Percentiles rank a stretch among this genome's conserved stretches.
These are phyloP conservation scores for Alternaria triticimaculans DNA, from an alignment of 2,329 filamentous ascomycete genomes.

Conservation along the genomic window DNA sequence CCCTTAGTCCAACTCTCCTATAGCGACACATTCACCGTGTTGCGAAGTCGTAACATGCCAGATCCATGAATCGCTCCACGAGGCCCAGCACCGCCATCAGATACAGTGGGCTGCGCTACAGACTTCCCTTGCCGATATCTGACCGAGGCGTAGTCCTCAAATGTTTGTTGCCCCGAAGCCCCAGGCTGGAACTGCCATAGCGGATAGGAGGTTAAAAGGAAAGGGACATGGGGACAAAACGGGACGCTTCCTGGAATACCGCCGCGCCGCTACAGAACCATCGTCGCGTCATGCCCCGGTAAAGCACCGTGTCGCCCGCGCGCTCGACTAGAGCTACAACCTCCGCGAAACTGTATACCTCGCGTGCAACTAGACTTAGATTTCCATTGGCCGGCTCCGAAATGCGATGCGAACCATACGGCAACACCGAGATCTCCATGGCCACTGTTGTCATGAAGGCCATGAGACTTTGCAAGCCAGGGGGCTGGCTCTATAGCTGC, in stretches of 20 bases:
- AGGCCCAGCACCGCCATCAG: neutral
- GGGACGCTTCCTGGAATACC: neutral
- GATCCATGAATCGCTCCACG: neutral
- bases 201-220: slow-evolving; percentile 5
- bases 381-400: neutral
- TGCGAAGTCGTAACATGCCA: neutral
- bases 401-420: slow-evolving; percentile 13
- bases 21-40: neutral
- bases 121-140: slow-evolving; percentile 4
- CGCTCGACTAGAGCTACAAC: neutral
- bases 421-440: slow-evolving; percentile 9
- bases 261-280: slow-evolving; percentile 1
- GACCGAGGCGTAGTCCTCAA: slow-evolving; percentile 11
- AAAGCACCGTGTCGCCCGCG: neutral
- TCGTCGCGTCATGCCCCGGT: slow-evolving; percentile 1
- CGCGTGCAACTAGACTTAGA: neutral
- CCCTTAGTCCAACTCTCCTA: neutral
- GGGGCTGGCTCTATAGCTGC: slow-evolving; percentile 1
- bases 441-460: slow-evolving; percentile 1
- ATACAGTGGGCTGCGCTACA: slow-evolving; percentile 9
- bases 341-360: neutral
- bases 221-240: slow-evolving; percentile 1
- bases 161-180: slow-evolving; percentile 8
- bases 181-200: neutral
- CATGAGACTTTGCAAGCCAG: slow-evolving; percentile 10